phyloP scores from a whole-genome alignment of 2,329 filamentous ascomycete species.

The Ophiosphaerella narmari region DNA sequence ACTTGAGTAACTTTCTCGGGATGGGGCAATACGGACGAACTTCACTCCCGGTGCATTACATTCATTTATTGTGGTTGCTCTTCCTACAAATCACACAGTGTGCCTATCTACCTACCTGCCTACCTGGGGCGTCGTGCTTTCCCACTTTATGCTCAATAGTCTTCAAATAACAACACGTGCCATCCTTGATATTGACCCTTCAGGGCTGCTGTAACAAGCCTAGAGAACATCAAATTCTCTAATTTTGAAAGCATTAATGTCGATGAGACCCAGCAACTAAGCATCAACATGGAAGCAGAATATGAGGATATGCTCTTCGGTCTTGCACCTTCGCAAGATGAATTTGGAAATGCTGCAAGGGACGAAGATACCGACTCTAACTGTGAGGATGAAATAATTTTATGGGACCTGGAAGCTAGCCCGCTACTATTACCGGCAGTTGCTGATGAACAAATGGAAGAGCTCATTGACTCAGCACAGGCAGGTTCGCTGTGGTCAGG shows the following conservation, averaged over 20 bases:
- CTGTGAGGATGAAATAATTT: conserved; percentile 4
- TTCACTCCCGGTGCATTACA: no score
- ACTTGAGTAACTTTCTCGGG: no score
- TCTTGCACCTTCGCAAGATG: conserved; percentile 17
- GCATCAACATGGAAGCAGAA: conserved; percentile 24
- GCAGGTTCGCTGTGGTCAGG: background rate
- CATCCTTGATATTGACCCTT: background rate
- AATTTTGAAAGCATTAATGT: background rate
- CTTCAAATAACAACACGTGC: background rate
- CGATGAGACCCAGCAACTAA: background rate
- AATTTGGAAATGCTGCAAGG: conserved; percentile 13
- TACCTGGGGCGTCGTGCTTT: background rate
- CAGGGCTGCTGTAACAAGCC: no score
- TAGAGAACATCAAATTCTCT: background rate
- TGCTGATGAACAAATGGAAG: background rate
- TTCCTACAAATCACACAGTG: no score
- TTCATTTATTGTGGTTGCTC: no score
- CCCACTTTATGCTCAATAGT: background rate
- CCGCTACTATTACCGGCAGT: conserved; percentile 1
- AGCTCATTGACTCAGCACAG: background rate
- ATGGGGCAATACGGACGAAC: no score
- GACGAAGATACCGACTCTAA: conserved; percentile 25
- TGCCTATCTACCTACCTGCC: background rate
- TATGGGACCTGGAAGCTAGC: conserved; percentile 12
- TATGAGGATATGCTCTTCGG: conserved; percentile 41